Evolutionary conservation across 1,284 basidiomycete species (phyloP), one percentile per base, ranked within the genome.

Genomic region (Caloboletus inedulis): DNA sequence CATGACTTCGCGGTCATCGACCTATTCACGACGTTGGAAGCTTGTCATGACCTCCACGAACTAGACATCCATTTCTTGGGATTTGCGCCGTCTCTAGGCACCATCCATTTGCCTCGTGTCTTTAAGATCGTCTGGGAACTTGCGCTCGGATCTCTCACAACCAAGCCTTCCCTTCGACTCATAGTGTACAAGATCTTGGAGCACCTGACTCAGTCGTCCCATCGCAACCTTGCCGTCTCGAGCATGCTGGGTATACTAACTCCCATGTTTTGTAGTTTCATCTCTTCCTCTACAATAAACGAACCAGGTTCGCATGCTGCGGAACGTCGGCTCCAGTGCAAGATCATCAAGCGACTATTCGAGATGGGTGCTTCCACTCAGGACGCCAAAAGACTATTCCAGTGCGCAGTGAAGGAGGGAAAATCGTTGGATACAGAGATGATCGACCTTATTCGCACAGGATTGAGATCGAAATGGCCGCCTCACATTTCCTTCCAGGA

Each of bases 401-500:
- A 83, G 55, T 74, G 72, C n/a, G 75, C 77, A 0, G 73, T 87
- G 37, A 74, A 69, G 48, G 71, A 68, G 7, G 71, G 75, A 41
- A 73, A 72, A 12, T 70, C 65, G 0, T 65, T 89, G 31, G 80
- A 90, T 55, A 62, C 72, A 9, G 85, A 87, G 47, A 74, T 88
- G 39, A 66, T 89, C 39, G 88, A 90, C 45, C 67, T 89, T 21
- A 74, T 90, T 49, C 78, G 85, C 9, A 75, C 78, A 31, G 81
- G 80, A 1, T 82, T 87, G 75, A 85, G 80, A 64, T 81, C 82
- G 41, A 77, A 81, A 29, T 90, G 87, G 88, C 80, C 84, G 1
- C 78, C 82, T 53, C 88, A 91, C 61, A 79, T 90, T 55, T 87
- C 82, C 4, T 70, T 91, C 57, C 81, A 82, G 62, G 74, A 76